These are phyloP conservation scores for Chenopodium formosanum DNA, from an alignment of 148 eudicot genomes.

Conservation along the genomic window DNA sequence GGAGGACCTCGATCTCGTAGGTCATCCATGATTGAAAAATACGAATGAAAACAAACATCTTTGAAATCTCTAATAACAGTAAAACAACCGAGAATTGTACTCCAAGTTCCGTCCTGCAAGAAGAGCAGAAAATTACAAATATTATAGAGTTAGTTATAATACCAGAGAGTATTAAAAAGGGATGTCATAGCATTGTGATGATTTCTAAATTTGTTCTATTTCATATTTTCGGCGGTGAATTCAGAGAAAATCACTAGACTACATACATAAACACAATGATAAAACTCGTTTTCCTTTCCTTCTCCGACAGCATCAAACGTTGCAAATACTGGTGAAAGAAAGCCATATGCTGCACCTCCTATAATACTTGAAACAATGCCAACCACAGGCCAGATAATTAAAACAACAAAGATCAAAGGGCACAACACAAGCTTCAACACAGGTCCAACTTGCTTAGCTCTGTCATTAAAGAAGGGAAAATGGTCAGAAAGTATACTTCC, in stretches of 20 bases:
- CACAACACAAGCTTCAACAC: slow-evolving; percentile 72
- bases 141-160: neutral
- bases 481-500: neutral
- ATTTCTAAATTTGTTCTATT: neutral
- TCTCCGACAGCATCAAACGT: slow-evolving; percentile 86
- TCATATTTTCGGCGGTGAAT: neutral
- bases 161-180: neutral
- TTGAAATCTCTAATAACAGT: slow-evolving; percentile 58
- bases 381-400: slow-evolving; percentile 65
- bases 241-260: neutral
- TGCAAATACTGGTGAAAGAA: slow-evolving; percentile 82
- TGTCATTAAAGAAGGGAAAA: slow-evolving; percentile 35
- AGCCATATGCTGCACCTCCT: slow-evolving; percentile 75
- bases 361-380: slow-evolving; percentile 53
- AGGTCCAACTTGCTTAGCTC: slow-evolving; percentile 79
- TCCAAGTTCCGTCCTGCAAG: slow-evolving; percentile 88
- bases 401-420: slow-evolving; percentile 35
- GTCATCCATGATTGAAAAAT: slow-evolving; percentile 80
- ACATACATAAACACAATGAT: slow-evolving; percentile 70
- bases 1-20: slow-evolving; percentile 48
- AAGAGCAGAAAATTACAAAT: slow-evolving; percentile 16
- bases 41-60: slow-evolving; percentile 83
- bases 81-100: slow-evolving; percentile 53
- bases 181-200: neutral
- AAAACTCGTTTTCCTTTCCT: slow-evolving; percentile 62